These are phyloP conservation scores for Fermentozyma sake DNA, from an alignment of 1,139 yeast species.

Conservation along the genomic window DNA sequence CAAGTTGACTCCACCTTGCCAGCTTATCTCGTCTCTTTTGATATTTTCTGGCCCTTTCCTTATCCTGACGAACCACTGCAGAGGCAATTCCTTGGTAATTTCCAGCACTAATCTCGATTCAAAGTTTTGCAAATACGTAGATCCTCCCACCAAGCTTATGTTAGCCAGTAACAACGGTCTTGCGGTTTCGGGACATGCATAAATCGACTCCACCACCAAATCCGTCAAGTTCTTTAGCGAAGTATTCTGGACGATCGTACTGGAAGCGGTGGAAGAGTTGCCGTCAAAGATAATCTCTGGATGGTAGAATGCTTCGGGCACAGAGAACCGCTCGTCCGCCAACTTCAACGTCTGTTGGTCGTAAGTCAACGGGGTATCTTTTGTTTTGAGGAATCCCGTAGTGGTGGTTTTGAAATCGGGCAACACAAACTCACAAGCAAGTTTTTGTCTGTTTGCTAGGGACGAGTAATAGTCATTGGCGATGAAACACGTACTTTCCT, in stretches of 20 bases:
- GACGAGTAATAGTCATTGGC: constrained; percentile 62
- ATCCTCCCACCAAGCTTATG: constrained; percentile 80
- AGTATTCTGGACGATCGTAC: constrained; percentile 38
- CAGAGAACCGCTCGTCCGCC: constrained; percentile 78
- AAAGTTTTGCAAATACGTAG: constrained; percentile 66
- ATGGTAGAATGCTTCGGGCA: constrained; percentile 83
- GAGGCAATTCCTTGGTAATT: constrained; percentile 62
- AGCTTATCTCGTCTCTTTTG: constrained; percentile 25
- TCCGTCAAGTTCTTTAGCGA: constrained; percentile 73
- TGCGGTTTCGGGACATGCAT: constrained; percentile 67
- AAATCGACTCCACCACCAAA: constrained; percentile 66
- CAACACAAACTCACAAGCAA: constrained; percentile 61
- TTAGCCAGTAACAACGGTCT: constrained; percentile 79
- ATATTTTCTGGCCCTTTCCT: constrained; percentile 13
- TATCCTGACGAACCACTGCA: constrained; percentile 60
- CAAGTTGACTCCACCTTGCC: constrained; percentile 47
- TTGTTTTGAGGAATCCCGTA: constrained; percentile 56
- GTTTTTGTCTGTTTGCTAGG: constrained; percentile 31
- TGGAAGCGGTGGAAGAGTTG: constrained; percentile 24
- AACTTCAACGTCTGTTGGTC: constrained; percentile 66
- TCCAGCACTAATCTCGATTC: constrained; percentile 55
- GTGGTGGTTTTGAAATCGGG: constrained; percentile 85
- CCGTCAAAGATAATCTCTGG: constrained; percentile 64
- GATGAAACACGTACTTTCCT: constrained; percentile 75
- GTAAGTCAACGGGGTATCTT: constrained; percentile 19